Evolutionary conservation across 768 basidiomycete species (phyloP), one percentile per base, ranked within the genome.

Genomic region (Boletus insuetus): DNA sequence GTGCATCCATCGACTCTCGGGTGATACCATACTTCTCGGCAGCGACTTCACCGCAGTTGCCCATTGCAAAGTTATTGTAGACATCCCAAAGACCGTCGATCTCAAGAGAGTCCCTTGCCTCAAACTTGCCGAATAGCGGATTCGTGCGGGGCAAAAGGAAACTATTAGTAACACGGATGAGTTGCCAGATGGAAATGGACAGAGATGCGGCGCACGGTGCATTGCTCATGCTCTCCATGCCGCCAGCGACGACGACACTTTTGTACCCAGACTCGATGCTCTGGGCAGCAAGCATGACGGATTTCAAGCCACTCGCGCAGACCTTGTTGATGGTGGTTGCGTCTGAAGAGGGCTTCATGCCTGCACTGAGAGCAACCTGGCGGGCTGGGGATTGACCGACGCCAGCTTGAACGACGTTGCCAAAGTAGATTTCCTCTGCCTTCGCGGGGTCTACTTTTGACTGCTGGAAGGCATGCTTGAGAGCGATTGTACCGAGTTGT

Each of bases 291-390:
- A 98, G 80, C 73, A 94, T 97, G 75, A 98, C 84, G 29, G 95
- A 82, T 75, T 98, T 98, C 82, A 99, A 78, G 58, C 97, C 97
- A 51, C 91, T 94, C 6, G 97, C 97, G 73, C 97, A 99, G 72
- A 99, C 97, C 78, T 99, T 99, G 84, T 99, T 99, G 77, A 99
- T 86, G 46, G 97, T 99, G 37, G 97, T 98, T 20, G 96, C 95
- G 75, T 99, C 97, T 26, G 96, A 95, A 53, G 80, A 80, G 11
- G 86, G 71, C 59, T 81, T 84, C 68, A 97, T 77, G 59, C 97
- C 97, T n/a, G 94, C 82, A 52, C 76, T 81, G 55, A 99, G 84
- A n/a, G 87, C 94, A 51, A 95, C 97, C 74, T 99, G 97, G 60
- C 97, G 85, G 49, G 97, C 97, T n/a, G 97, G 97, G 12, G 89